A percentile compares a stretch with the other conserved stretches of the same genome.
phyloP scores from a whole-genome alignment of 805 yeast species.

The Ogataea parapolymorpha region DNA sequence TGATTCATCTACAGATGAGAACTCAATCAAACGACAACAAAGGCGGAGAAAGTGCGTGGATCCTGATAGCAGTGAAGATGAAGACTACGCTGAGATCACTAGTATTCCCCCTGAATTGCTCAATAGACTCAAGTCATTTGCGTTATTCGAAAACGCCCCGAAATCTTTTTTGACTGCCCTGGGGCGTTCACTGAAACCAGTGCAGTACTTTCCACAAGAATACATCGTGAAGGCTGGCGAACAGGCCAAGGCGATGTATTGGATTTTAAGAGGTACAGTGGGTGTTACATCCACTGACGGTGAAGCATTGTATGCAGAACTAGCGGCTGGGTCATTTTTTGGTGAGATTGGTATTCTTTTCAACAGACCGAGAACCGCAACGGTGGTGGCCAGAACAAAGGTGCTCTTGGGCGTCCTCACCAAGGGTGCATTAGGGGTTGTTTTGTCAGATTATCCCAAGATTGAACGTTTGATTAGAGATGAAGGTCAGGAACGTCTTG shows the following conservation, averaged over 20 bases:
- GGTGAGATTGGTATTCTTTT: conserved; percentile 79
- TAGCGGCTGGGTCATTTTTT: conserved; percentile 65
- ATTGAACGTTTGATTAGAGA: conserved; percentile 69
- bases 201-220: conserved; percentile 65
- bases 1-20: neutral
- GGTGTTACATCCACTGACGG: conserved; percentile 78
- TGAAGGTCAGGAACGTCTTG: conserved; percentile 75
- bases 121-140: conserved; percentile 52
- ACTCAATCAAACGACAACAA: neutral
- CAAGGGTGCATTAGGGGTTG: conserved; percentile 55
- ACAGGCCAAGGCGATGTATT: conserved; percentile 71
- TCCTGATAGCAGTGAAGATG: conserved; percentile 23
- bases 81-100: conserved; percentile 21
- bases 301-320: conserved; percentile 68
- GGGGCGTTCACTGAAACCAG: conserved; percentile 52
- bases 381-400: conserved; percentile 66
- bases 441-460: conserved; percentile 58
- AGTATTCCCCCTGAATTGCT: conserved; percentile 53
- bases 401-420: conserved; percentile 69
- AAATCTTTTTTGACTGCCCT: conserved; percentile 57
- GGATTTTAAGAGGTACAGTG: conserved; percentile 74
- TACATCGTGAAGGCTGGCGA: conserved; percentile 70
- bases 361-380: conserved; percentile 75
- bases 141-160: conserved; percentile 67
- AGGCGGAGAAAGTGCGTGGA: neutral